Evolutionary conservation across 2,329 filamentous ascomycete genomes (phyloP), one percentile per base, ranked within the genome.

Genomic region (Chaetomiaceae sp.): DNA sequence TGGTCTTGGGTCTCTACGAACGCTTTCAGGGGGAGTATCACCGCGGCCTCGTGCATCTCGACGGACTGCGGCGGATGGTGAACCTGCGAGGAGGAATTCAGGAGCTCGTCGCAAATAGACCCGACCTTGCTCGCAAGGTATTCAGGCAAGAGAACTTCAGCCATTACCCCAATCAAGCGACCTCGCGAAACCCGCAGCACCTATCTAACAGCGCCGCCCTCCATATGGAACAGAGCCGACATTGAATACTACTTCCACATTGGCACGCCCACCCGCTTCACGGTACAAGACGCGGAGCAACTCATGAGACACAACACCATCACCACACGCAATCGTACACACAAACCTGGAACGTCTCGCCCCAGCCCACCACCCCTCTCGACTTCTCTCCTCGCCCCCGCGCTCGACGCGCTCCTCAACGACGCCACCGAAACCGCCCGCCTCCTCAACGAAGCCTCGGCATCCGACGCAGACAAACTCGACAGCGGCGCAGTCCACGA

Each of bases 31-130:
- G 58, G 41, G 51, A 62, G 25, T 58, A 62, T 20, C 18, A n/a
- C 3, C 49, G 61, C 16, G 61, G 60, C 7, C 53, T 64, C 4
- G 48, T 68, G 13, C 67, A 70, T 48, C 55, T 69, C 20, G 47
- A 64, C 14, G 67, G 67, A 1, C 53, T 68, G 14, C 55, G 59
- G 48, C 59, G 54, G 13, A 65, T 70, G 51, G 52, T 68, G 20
- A 54, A 64, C 20, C 32, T 68, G 27, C 63, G 66, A 9, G 67
- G 67, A n/a, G 67, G 67, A 0, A 58, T 67, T 5, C 30, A 30
- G 8, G 16, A 44, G 1, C 54, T 69, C 10, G 21, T 20, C 8
- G 45, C 9, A n/a, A 38, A 3, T 21, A 30, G 13, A 2, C 48
- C 48, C 1, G 32, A 30, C 2, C 4, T 48, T n/a, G 40, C 37